Base-by-base conservation (phyloP, 345 rosid species). In the Turritis glabra region DNA sequence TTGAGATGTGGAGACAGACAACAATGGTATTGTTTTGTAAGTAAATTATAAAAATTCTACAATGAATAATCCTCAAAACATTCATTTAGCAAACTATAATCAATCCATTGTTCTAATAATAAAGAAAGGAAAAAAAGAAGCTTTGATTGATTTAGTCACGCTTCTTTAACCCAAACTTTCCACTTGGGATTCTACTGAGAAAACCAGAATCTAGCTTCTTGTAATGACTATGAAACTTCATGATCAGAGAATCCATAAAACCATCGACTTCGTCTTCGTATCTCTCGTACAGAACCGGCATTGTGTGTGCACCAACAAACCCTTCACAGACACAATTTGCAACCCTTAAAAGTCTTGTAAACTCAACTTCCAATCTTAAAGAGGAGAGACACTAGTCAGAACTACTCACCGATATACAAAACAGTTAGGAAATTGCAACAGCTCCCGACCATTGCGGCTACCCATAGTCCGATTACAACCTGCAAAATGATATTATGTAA, bases 351-450 rank as follows among this genome's bases (percentile, higher is more conserved):
- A 29, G 0, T 44, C 60, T 38, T 41, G 7, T n/a, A 30, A 47
- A 64, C 51, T 55, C 77, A 10, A 12, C 13, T 48, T n/a, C 29
- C 5, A 63, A 62, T 25, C 52, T 46, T 13, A 2, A 17, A 52
- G 21, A 13, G 3, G 46, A 44, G 21, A 11, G 4, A 18, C 27
- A 27, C 54, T 55, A 13, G 15, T 14, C 23, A 47, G 55, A 32
- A 14, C 14, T 21, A 61, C 93, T 87, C 67, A 96, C 99, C 97
- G 67, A 89, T 73, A 61, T 92, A 96, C n/a, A 92, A 25, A 78
- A 92, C 96, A 19, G 98, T 92, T 47, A 96, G 81, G 71, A 96
- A 90, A 71, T 88, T 92, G 88, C 91, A 96, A 84, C 96, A 96
- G 88, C 95, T 92, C 64, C 99, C 97, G n/a, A 92, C 75, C 17